Base-by-base conservation (phyloP, 306 rosid genomes). In the Sicyos edulis region DNA sequence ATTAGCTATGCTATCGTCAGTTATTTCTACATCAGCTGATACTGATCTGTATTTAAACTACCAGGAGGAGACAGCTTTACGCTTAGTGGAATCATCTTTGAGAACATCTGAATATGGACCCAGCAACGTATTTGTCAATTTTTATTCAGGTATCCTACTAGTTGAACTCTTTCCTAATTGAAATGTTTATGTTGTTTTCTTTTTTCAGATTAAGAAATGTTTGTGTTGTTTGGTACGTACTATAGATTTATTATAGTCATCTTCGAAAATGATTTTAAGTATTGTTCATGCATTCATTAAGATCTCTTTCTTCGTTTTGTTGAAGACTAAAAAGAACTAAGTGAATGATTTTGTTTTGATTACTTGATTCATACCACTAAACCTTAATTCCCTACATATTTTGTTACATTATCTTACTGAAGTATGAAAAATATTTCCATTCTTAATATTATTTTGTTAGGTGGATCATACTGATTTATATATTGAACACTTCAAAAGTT, bases 1-100 rank as follows among this genome's bases (percentile, higher is more conserved):
- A 22, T 57, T 26, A 65, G 32, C 34, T 45, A 67, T 12, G 29
- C 2, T n/a, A 49, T 47, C 6, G 13, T 65, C 71, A 9, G 11
- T 54, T 34, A 50, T 10, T 52, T 61, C 55, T 16, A 40, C 42
- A 15, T 6, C n/a, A 15, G 10, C n/a, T 17, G 11, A 54, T 10
- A 64, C 75, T 51, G 15, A 62, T 75, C 26, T 77, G 63, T 74
- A 67, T 53, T 57, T 68, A 75, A 55, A 32, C 66, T 29, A 78
- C 80, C 85, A 90, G 96, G 98, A 92, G 76, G 98, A 92, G 82
- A 82, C 96, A 10, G 92, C 96, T 57, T 22, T 88, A 82, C 89
- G 96, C 72, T 71, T 90, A 76, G 96, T 85, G 74, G 87, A 82
- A 79, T 61, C 92, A 73, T 86, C 96, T 45, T 71, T 85, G 45